These are phyloP conservation scores for Sordaria brevicollis DNA, from an alignment of 495 filamentous ascomycete species.

Conservation along the genomic window DNA sequence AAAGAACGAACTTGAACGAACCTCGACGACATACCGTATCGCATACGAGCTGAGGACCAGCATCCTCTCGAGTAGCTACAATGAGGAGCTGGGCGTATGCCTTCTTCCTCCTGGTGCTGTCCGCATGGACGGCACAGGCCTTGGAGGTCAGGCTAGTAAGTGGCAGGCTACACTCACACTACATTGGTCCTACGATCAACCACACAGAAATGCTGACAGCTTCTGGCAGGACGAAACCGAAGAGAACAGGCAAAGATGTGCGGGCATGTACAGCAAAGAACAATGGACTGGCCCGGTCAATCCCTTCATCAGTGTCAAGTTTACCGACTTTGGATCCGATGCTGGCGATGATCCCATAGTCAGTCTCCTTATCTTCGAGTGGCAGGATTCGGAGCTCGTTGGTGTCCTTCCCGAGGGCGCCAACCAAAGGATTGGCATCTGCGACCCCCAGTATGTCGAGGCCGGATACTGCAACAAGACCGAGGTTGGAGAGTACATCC, in stretches of 20 bases:
- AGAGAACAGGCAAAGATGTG: conserved; percentile 75
- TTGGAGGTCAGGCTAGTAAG: conserved; percentile 48
- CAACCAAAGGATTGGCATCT: conserved; percentile 59
- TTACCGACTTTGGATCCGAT: conserved; percentile 50
- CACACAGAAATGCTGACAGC: not conserved
- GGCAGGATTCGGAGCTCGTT: conserved; percentile 70
- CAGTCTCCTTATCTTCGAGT: conserved; percentile 89
- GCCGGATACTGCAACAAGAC: conserved; percentile 57
- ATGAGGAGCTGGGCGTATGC: conserved; percentile 34
- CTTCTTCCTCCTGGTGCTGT: conserved; percentile 37
- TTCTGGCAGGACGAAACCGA: conserved; percentile 56
- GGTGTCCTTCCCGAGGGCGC: conserved; percentile 39
- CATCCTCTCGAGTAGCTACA: conserved; percentile 1
- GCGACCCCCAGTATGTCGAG: conserved; percentile 57
- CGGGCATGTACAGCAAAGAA: conserved; percentile 91
- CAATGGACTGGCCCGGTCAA: conserved; percentile 83
- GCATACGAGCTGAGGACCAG: not conserved
- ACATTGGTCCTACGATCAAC: not conserved
- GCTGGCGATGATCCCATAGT: conserved; percentile 58
- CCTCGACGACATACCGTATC: conserved; percentile 6
- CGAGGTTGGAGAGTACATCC: conserved; percentile 76
- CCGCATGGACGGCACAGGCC: conserved; percentile 47
- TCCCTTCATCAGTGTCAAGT: conserved; percentile 80
- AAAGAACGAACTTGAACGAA: conserved; percentile 1
- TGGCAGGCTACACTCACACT: not conserved